These are phyloP conservation scores for Parietaria judaica DNA, from an alignment of 306 rosid species.

Conservation along the genomic window DNA sequence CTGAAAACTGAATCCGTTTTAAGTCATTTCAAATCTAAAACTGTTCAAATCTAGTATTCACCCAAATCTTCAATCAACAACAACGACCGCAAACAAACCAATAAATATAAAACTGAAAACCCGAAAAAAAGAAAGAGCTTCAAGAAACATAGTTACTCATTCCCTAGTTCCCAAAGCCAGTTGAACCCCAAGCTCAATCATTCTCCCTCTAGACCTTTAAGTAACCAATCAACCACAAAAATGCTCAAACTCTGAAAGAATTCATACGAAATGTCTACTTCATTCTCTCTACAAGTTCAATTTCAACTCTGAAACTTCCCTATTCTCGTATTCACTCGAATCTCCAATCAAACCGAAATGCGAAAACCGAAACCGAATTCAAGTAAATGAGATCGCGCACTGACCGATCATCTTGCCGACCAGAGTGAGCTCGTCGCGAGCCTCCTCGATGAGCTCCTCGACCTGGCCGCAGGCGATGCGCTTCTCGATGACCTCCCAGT, in stretches of 20 bases:
- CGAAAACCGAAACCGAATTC: too few species aligned
- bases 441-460: conserved; percentile 95
- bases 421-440: conserved; percentile 77
- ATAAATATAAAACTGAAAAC: too few species aligned
- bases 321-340: too few species aligned
- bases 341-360: too few species aligned
- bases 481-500: conserved; percentile 76
- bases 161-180: neutral
- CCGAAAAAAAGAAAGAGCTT: neutral
- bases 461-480: conserved; percentile 81
- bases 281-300: too few species aligned
- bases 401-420: conserved; percentile 65
- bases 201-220: neutral
- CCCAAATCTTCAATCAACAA: too few species aligned
- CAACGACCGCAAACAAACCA: too few species aligned
- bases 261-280: too few species aligned
- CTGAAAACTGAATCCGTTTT: too few species aligned
- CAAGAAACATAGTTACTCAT: neutral
- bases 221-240: neutral
- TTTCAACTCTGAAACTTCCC: too few species aligned
- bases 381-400: neutral
- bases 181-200: neutral
- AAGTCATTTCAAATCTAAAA: too few species aligned
- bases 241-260: neutral
- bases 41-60: too few species aligned